phyloP scores from a whole-genome alignment of 2,329 filamentous ascomycete species.

The Ceratocystis papillata region DNA sequence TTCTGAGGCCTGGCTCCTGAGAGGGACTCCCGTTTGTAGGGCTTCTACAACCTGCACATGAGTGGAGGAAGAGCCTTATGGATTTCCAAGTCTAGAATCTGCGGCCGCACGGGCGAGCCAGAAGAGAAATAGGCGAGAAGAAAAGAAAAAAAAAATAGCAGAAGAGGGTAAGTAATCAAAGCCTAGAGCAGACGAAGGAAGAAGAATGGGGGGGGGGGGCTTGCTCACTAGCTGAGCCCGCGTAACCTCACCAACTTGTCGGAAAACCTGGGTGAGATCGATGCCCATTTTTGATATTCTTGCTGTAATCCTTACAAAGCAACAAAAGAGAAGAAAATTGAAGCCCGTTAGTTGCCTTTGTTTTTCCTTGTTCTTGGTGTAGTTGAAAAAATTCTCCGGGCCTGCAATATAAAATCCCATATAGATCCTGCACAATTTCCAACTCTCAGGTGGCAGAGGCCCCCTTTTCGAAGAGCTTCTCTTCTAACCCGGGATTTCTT shows the following conservation, averaged over 20 bases:
- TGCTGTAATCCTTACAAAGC: background rate
- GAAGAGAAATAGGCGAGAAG: too few relatives aligned
- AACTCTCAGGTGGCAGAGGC: background rate
- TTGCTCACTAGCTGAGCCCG: background rate
- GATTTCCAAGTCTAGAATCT: too few relatives aligned
- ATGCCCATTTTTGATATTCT: background rate
- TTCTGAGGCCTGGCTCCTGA: too few relatives aligned
- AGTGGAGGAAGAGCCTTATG: too few relatives aligned
- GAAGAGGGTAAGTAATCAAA: background rate
- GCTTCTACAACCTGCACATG: too few relatives aligned
- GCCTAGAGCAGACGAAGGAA: background rate
- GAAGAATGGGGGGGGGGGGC: background rate
- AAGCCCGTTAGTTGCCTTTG: background rate
- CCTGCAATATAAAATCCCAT: slow-evolving; percentile 11
- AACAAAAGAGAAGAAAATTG: background rate
- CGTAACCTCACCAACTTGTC: background rate
- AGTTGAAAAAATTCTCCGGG: background rate
- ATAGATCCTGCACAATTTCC: slow-evolving; percentile 9
- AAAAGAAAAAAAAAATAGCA: too few relatives aligned
- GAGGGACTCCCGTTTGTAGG: too few relatives aligned
- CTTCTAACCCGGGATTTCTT: background rate
- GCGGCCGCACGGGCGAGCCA: too few relatives aligned
- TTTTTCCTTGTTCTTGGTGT: background rate
- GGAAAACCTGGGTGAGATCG: background rate
- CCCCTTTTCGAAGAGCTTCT: background rate